A percentile compares a stretch with the other conserved stretches of the same genome.
Conservation (phyloP, 2,329 filamentous ascomycete species). For the Epicoccum nigrum region DNA sequence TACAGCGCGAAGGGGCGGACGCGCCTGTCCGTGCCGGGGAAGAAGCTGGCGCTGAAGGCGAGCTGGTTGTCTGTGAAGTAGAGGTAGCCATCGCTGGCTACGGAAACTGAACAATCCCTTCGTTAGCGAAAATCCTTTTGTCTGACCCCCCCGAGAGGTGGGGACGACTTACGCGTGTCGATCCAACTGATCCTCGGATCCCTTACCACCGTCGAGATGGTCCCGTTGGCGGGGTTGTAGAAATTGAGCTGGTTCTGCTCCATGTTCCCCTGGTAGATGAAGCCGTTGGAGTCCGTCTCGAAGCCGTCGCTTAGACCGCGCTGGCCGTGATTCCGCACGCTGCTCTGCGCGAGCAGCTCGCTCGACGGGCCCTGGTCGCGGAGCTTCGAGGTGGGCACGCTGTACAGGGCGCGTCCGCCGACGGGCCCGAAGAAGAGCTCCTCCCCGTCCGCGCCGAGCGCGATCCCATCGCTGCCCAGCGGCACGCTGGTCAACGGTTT, state of each 20-base stretch:
- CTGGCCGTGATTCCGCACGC: conserved; percentile 53
- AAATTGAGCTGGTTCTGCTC: conserved; percentile 52
- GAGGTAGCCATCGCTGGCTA: conserved; percentile 55
- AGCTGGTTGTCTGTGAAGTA: conserved; percentile 63
- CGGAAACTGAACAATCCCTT: conserved; percentile 37
- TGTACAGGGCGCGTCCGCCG: conserved; percentile 54
- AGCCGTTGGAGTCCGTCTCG: conserved; percentile 58
- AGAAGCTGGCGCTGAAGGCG: conserved; percentile 43
- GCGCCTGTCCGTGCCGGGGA: conserved; percentile 52
- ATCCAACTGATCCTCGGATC: conserved; percentile 58
- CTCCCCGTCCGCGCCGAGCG: conserved; percentile 55
- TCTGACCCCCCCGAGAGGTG: no score
- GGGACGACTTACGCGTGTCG: conserved; percentile 49
- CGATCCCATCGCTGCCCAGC: conserved; percentile 59
- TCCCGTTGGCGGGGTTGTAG: conserved; percentile 56
- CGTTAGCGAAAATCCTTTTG: not conserved
- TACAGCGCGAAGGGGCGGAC: conserved; percentile 53
- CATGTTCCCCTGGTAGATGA: conserved; percentile 58
- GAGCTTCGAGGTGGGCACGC: conserved; percentile 53
- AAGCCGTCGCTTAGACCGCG: conserved; percentile 60
- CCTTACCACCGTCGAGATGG: conserved; percentile 52
- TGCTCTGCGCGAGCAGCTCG: conserved; percentile 54
- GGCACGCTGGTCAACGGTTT: conserved; percentile 48
- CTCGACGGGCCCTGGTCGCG: conserved; percentile 46
- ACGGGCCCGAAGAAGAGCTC: conserved; percentile 57